Percentiles rank a stretch among this genome's conserved stretches.
These are phyloP conservation scores for Aspergillus conjunctus DNA, from an alignment of 495 filamentous ascomycete genomes.

Conservation along the genomic window DNA sequence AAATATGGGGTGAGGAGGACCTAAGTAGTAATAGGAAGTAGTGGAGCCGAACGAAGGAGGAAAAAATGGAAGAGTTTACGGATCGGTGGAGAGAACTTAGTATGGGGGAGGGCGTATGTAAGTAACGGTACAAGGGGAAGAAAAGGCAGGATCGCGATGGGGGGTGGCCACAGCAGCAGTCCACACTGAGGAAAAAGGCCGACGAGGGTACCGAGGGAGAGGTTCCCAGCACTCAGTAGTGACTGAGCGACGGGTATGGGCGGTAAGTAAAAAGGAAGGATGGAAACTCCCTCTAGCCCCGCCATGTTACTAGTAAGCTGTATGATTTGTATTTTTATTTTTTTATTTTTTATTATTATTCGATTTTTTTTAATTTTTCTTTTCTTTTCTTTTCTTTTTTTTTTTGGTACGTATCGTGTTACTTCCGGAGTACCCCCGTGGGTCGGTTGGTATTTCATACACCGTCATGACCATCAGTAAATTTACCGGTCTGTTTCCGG, in stretches of 20 bases:
- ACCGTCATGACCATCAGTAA: slow-evolving; percentile 26
- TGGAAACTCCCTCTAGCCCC: slow-evolving; percentile 24
- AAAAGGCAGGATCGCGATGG: slow-evolving; percentile 20
- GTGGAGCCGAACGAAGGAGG: slow-evolving; percentile 26
- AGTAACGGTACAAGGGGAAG: slow-evolving; percentile 38
- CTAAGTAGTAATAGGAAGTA: slow-evolving; percentile 25
- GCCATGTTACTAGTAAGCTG: slow-evolving; percentile 17
- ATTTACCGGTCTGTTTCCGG: slow-evolving; percentile 36
- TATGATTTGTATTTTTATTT: slow-evolving; percentile 15
- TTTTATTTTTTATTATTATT: slow-evolving; percentile 18
- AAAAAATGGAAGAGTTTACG: slow-evolving; percentile 31
- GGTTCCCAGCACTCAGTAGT: slow-evolving; percentile 19
- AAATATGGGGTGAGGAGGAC: slow-evolving; percentile 29
- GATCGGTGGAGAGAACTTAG: slow-evolving; percentile 26
- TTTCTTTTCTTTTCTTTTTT: slow-evolving; percentile 21
- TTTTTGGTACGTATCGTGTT: slow-evolving; percentile 23
- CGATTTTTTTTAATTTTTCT: slow-evolving; percentile 15
- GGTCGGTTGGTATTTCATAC: slow-evolving; percentile 32
- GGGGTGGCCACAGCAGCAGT: slow-evolving; percentile 24
- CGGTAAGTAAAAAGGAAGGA: slow-evolving; percentile 29
- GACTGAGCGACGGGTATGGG: slow-evolving; percentile 19
- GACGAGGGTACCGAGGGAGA: slow-evolving; percentile 32
- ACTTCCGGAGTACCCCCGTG: slow-evolving; percentile 39
- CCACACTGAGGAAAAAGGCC: slow-evolving; percentile 21
- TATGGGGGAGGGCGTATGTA: slow-evolving; percentile 25